phyloP scores from a whole-genome alignment of 1,139 yeast species.

The Spathaspora sp. region DNA sequence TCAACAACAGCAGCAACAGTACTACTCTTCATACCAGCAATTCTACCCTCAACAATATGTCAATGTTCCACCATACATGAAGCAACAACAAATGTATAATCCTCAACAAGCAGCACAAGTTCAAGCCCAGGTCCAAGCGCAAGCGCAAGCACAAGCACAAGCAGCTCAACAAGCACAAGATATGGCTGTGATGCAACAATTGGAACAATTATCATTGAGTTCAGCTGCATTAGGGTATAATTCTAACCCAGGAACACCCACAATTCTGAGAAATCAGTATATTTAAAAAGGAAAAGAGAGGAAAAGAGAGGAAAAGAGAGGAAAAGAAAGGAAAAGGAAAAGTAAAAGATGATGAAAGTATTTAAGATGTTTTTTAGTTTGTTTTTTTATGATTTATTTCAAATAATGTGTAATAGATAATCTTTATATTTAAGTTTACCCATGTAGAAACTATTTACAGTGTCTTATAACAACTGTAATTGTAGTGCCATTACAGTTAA shows the following conservation, averaged over 20 bases:
- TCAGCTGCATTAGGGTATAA: conserved; percentile 52
- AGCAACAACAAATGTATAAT: conserved; percentile 10
- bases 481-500: too few relatives aligned
- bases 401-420: conserved; percentile 6
- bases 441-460: too few relatives aligned
- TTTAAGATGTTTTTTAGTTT: conserved; percentile 1
- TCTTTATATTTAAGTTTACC: neutral
- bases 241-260: conserved; percentile 46
- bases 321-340: neutral
- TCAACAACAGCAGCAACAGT: conserved; percentile 9
- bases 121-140: conserved; percentile 15
- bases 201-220: conserved; percentile 48
- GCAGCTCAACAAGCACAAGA: conserved; percentile 23
- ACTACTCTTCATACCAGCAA: conserved; percentile 6
- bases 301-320: neutral
- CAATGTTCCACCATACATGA: conserved; percentile 12
- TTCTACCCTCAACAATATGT: conserved; percentile 10
- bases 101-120: conserved; percentile 11
- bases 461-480: too few relatives aligned
- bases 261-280: conserved; percentile 13
- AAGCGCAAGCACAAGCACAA: conserved; percentile 12
- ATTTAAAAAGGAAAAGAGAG: too few relatives aligned
- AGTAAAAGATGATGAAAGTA: neutral
- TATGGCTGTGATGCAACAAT: conserved; percentile 45
- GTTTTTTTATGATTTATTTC: conserved; percentile 1